Evolutionary conservation across 2,329 filamentous ascomycete species (phyloP), one percentile per base, ranked within the genome.

Genomic region (Podosphaera xanthii): DNA sequence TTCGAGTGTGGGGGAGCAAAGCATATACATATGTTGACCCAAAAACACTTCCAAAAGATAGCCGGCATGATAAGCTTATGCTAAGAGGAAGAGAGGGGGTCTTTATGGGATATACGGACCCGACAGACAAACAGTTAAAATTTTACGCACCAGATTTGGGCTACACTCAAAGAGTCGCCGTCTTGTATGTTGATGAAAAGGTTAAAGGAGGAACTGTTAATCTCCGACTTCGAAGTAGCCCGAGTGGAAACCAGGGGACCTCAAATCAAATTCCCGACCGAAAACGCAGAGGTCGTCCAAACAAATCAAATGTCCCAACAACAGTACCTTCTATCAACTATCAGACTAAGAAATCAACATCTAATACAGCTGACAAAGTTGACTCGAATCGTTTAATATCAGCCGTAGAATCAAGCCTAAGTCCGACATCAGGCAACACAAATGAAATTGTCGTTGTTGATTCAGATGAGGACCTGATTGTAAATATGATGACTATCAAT

Each of bases 131-230:
- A 40, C 34, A 55, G 33, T 40, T 36, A 14, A 55, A 55, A 55
- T 33, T 55, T 6, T 55, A 55, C 36, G 53, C 53, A n/a, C 53
- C 53, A 55, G 53, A 55, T 40, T 34, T 55, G 9, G 53, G 8
- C 34, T 55, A 55, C 53, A 55, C 34, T 14, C 53, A 14, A n/a
- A 5, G 53, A 22, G n/a, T 14, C n/a, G 38, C 10, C 30, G 34
- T 35, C 33, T 42, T 56, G n/a, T 56, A 56, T 42, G 53, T 56
- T n/a, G 53, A 56, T 56, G 35, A 42, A 56, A 9, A n/a, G 33
- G 38, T 42, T 40, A 56, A 42, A 56, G 34, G 53, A 40, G 53
- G 53, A 8, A 56, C 53, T 56, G 33, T 56, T 53, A 34, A 53
- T 33, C 50, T 53, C 33, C 50, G 50, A 35, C 33, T 53, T 8